Conservation (phyloP, 441 rosid genomes). For the Gossypium schwendimanii region DNA sequence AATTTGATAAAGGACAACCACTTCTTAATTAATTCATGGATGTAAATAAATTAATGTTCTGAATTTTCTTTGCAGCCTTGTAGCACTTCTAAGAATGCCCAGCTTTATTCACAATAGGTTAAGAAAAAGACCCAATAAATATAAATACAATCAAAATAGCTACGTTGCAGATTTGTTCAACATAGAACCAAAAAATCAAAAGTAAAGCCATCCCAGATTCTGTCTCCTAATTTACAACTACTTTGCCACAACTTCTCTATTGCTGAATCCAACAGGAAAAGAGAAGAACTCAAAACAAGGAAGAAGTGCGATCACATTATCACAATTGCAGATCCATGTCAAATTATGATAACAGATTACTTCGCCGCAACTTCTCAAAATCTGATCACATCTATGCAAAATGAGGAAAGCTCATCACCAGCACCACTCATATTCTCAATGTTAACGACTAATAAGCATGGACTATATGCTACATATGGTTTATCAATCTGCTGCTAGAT, state of each 20-base stretch:
- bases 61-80: neutral
- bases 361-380: neutral
- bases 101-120: neutral
- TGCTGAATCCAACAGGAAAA: too few relatives aligned
- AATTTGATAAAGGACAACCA: neutral
- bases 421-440: neutral
- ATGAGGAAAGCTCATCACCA: conserved; percentile 2
- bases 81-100: neutral
- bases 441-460: neutral
- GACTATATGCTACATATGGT: neutral
- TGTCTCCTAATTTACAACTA: too few relatives aligned
- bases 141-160: neutral
- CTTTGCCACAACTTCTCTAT: too few relatives aligned
- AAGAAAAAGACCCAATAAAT: neutral
- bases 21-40: neutral
- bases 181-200: too few relatives aligned
- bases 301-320: too few relatives aligned
- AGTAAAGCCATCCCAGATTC: too few relatives aligned
- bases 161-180: neutral
- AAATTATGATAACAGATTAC: too few relatives aligned
- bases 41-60: neutral
- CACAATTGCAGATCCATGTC: too few relatives aligned
- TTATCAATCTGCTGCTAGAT: neutral
- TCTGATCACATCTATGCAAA: neutral
- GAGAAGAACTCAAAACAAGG: too few relatives aligned